These are phyloP conservation scores for Paramecium caudatum DNA, from an alignment of 73 alveolate genomes.

Conservation along the genomic window DNA sequence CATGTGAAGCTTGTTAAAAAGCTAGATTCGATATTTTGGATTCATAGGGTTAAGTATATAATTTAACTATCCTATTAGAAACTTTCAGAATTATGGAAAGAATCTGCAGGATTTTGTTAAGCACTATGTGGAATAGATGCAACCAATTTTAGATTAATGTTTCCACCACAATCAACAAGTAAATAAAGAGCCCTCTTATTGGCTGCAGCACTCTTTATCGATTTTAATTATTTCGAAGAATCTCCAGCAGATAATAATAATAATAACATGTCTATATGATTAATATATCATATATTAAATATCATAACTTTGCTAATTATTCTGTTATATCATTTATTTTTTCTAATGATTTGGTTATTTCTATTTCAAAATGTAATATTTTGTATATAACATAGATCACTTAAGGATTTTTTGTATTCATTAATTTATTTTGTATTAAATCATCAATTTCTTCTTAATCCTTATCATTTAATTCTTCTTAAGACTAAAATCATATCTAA, in stretches of 20 bases:
- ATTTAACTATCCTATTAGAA: background rate
- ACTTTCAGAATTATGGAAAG: constrained; percentile 61
- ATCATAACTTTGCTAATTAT: constrained; percentile 41
- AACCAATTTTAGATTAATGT: constrained; percentile 13
- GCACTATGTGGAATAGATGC: constrained; percentile 43
- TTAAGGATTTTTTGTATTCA: constrained; percentile 48
- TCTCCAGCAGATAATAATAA: constrained; percentile 39
- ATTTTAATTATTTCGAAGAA: constrained; percentile 45
- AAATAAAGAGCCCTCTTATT: constrained; percentile 10
- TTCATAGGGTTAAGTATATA: constrained; percentile 26
- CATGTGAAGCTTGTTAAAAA: constrained; percentile 63
- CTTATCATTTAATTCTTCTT: constrained; percentile 66
- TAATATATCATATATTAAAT: background rate
- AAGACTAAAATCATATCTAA: background rate
- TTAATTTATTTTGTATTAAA: constrained; percentile 46
- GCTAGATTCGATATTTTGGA: constrained; percentile 45
- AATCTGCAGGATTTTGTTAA: constrained; percentile 53
- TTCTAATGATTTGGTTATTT: constrained; percentile 15
- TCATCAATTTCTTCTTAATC: constrained; percentile 76
- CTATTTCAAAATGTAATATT: constrained; percentile 73
- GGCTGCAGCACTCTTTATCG: constrained; percentile 47
- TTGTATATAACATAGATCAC: constrained; percentile 63
- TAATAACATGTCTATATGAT: no score
- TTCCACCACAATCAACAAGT: background rate
- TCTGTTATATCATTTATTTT: constrained; percentile 30